phyloP scores from a whole-genome alignment of 441 rosid genomes.

The Croton setiger region DNA sequence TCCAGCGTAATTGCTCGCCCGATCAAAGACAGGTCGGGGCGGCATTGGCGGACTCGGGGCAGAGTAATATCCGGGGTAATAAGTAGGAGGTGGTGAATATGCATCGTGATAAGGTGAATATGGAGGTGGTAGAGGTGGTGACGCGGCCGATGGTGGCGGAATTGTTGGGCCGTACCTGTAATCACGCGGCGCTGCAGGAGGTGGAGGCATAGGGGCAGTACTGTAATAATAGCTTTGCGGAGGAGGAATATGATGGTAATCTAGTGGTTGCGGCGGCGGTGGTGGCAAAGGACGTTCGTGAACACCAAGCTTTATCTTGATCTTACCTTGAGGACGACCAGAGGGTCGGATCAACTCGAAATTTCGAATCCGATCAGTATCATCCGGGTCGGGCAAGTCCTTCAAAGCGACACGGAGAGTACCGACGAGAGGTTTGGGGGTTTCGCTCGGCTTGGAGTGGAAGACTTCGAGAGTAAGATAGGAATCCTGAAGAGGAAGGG shows the following conservation, averaged over 20 bases:
- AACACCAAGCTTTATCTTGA: slow-evolving; percentile 34
- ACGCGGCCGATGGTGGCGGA: slow-evolving; percentile 23
- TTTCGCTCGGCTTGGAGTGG: slow-evolving; percentile 57
- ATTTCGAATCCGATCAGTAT: slow-evolving; percentile 25
- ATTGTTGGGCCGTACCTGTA: slow-evolving; percentile 21
- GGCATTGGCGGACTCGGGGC: slow-evolving; percentile 34
- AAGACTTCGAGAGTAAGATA: slow-evolving; percentile 54
- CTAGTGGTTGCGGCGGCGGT: slow-evolving; percentile 24
- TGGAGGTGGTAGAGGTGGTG: slow-evolving; percentile 19
- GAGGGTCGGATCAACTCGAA: slow-evolving; percentile 41
- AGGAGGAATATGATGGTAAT: slow-evolving; percentile 29
- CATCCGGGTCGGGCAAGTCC: slow-evolving; percentile 27
- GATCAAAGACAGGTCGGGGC: slow-evolving; percentile 28
- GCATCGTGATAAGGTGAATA: slow-evolving; percentile 23
- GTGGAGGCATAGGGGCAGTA: slow-evolving; percentile 28
- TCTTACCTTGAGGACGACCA: slow-evolving; percentile 57
- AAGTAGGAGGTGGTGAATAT: slow-evolving; percentile 24
- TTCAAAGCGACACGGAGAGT: slow-evolving; percentile 39
- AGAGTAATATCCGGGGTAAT: slow-evolving; percentile 29
- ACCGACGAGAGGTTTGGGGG: slow-evolving; percentile 50
- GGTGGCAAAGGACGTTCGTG: slow-evolving; percentile 35
- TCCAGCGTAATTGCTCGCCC: slow-evolving; percentile 25
- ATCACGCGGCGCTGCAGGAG: slow-evolving; percentile 22
- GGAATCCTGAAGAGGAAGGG: slow-evolving; percentile 33
- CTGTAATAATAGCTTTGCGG: slow-evolving; percentile 31